These are phyloP conservation scores for Silybum marianum DNA, from an alignment of 129 eudicot species.

Conservation along the genomic window DNA sequence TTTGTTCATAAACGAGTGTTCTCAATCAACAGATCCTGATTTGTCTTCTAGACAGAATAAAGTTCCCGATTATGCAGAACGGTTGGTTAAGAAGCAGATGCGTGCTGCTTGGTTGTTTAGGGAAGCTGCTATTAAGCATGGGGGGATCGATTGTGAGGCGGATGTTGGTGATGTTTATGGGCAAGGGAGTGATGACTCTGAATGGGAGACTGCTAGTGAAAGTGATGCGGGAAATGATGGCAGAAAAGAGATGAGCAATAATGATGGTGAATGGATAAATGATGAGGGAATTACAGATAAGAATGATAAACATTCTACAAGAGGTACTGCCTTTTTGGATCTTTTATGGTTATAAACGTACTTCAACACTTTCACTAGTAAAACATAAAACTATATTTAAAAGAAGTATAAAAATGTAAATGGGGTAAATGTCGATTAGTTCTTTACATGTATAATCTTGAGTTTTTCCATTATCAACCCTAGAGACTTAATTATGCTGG, in stretches of 20 bases:
- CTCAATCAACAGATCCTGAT: slow-evolving; percentile 89
- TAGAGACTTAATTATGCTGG: too few species aligned
- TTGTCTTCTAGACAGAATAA: slow-evolving; percentile 76
- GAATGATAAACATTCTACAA: slow-evolving; percentile 47
- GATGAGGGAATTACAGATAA: slow-evolving; percentile 50
- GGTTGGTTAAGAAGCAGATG: slow-evolving; percentile 96
- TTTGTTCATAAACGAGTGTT: slow-evolving; percentile 80
- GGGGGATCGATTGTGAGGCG: slow-evolving; percentile 72
- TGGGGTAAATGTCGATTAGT: too few species aligned
- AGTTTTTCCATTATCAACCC: too few species aligned
- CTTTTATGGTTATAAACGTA: background rate
- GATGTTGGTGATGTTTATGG: slow-evolving; percentile 61
- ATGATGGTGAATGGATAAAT: slow-evolving; percentile 60
- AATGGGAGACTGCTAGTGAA: slow-evolving; percentile 99
- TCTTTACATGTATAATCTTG: too few species aligned
- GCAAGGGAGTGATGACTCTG: slow-evolving; percentile 89
- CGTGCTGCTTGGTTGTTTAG: slow-evolving; percentile 92
- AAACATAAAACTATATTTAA: background rate
- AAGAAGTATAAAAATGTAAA: background rate
- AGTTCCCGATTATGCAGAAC: slow-evolving; percentile 97
- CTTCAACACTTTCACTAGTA: background rate
- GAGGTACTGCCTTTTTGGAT: slow-evolving; percentile 48
- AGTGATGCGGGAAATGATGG: slow-evolving; percentile 76
- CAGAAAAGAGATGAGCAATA: slow-evolving; percentile 51
- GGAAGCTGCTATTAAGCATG: slow-evolving; percentile 90